phyloP scores from a whole-genome alignment of 2,329 filamentous ascomycete species.

The Hypoxylon sp. region DNA sequence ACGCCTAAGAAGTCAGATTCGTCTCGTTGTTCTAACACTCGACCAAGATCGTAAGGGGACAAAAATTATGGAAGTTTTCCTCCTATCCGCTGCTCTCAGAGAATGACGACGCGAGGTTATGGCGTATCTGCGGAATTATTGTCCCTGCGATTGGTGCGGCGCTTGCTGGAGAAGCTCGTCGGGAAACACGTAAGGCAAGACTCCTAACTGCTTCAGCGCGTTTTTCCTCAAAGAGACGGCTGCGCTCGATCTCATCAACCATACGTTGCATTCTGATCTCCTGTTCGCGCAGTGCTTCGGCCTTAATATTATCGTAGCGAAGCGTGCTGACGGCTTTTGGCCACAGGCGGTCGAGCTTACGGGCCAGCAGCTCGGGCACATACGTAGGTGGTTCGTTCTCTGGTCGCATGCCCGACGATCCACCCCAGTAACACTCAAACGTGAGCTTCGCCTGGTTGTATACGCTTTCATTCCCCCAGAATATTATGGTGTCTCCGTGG shows the following conservation, averaged over 20 bases:
- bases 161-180: constrained; percentile 35
- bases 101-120: constrained; percentile 18
- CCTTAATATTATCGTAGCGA: constrained; percentile 55
- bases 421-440: constrained; percentile 69
- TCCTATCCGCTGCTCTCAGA: constrained; percentile 21
- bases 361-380: constrained; percentile 55
- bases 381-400: constrained; percentile 53
- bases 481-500: constrained; percentile 79
- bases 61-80: background rate
- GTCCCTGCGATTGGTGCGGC: constrained; percentile 27
- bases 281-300: constrained; percentile 60
- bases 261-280: constrained; percentile 57
- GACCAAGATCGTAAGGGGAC: background rate
- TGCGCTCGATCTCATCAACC: constrained; percentile 62
- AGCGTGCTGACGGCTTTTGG: constrained; percentile 59
- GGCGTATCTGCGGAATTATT: constrained; percentile 20
- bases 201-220: constrained; percentile 60
- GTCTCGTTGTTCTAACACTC: background rate
- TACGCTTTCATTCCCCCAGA: constrained; percentile 68
- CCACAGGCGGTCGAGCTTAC: constrained; percentile 63
- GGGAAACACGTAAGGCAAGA: constrained; percentile 47
- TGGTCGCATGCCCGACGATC: constrained; percentile 59
- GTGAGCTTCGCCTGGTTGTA: constrained; percentile 58
- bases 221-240: constrained; percentile 61
- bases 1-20: background rate